Evolutionary conservation across 371 early-diverging fungal species (phyloP).

Genomic region (Gilbertella persicaria): DNA sequence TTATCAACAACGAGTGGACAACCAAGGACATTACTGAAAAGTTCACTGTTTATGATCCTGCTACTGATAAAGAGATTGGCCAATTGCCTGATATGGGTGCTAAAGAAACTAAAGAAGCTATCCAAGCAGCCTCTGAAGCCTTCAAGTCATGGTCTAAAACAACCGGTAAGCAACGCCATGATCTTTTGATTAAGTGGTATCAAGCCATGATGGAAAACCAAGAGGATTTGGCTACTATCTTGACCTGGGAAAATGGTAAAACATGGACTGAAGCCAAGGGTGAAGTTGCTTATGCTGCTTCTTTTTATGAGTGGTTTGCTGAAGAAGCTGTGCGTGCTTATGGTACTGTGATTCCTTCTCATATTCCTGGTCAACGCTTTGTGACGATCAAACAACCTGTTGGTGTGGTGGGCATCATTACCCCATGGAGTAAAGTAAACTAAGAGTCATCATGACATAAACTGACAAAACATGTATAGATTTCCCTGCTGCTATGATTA

Average conservation of each 20-base stretch:
- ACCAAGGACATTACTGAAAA: constrained; percentile 38
- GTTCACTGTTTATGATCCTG: constrained; percentile 66
- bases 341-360: constrained; percentile 81
- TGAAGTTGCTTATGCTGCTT: constrained; percentile 80
- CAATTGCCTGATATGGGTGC: constrained; percentile 68
- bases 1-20: constrained; percentile 62
- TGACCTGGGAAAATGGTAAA: constrained; percentile 83
- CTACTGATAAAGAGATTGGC: constrained; percentile 67
- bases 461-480: constrained; percentile 34
- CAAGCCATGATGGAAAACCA: constrained; percentile 69
- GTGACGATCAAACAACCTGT: constrained; percentile 81
- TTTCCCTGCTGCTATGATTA: constrained; percentile 92
- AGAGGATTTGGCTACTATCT: constrained; percentile 74
- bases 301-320: constrained; percentile 86
- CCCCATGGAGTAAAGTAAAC: constrained; percentile 83
- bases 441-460: neutral
- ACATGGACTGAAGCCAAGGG: constrained; percentile 57
- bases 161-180: constrained; percentile 66
- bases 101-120: constrained; percentile 60
- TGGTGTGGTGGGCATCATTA: constrained; percentile 85
- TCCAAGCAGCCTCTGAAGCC: constrained; percentile 62
- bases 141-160: constrained; percentile 65
- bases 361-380: constrained; percentile 55
- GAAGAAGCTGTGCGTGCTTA: constrained; percentile 83
- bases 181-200: constrained; percentile 68